Base-by-base conservation (phyloP, 257 asterid genomes). In the Vinca minor region DNA sequence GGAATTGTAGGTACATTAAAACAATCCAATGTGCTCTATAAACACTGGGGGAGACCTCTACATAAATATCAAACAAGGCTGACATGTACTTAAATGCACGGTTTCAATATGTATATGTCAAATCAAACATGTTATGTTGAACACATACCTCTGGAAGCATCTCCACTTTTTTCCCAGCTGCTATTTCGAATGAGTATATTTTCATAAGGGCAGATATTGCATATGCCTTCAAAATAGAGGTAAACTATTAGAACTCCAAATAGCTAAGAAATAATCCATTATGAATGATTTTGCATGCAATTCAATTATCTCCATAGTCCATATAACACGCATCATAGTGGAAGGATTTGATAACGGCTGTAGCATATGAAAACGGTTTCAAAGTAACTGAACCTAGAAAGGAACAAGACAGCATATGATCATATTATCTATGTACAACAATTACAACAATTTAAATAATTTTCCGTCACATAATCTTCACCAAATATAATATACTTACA, bases 161-260 rank as follows among this genome's bases (percentile, higher is more conserved):
- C 71, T 89, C 98, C 74, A 84, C 91, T 69, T 78, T 74, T 71
- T 91, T 87, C 82, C 96, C 97, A 72, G 95, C 90, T 38, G 97
- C 89, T 77, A 87, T 78, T 78, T 92, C 98, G 74, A 92, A 92
- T n/a, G 96, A 77, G 73, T 87, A 85, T 73, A 89, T 84, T 89
- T 92, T 92, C 95, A 69, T 73, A 72, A 92, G 82, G 23, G 97
- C 98, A 13, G 97, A 76, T 48, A 92, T 80, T 47, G 97, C 95
- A 73, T 87, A 92, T 44, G 91, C 96, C 98, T 92, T 78, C 75
- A 77, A 64, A 70, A 62, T 73, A 69, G 74, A 67, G 23, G 63
- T 56, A 67, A 71, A 73, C 66, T 66, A 62, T 36, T 44, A 72
- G 68, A 59, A 67, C 41, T 18, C 25, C 20, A 63, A 46, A n/a